Base-by-base conservation (phyloP, 257 asterid species). In the Solanum clarkiae region DNA sequence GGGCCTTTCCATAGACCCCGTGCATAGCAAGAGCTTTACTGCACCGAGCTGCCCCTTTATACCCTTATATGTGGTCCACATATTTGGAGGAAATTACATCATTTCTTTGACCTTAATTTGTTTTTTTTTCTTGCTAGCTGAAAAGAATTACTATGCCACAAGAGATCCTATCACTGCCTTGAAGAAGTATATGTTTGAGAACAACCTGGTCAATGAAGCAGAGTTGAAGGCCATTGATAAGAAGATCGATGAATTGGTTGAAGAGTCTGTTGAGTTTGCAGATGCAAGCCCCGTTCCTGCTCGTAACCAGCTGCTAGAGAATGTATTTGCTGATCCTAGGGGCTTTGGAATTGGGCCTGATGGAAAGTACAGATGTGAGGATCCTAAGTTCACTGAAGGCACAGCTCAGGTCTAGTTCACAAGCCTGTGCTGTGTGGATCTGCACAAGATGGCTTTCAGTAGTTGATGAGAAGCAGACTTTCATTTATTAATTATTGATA, bases 361-460 rank as follows among this genome's bases (percentile, higher is more conserved):
- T 85, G 99, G 99, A 18, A 93, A 88, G 91, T 96, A 96, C 94
- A 92, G 97, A 90, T 96, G 99, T 70, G 98, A 94, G 94, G 98
- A 96, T 81, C 99, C 99, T 59, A 94, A 96, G 89, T 96, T 96
- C 88, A 96, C 99, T 4, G 92, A 96, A 87, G 99, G 99, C 87
- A 94, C 98, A 84, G 98, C 98, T 49, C 99, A 92, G 88, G 97
- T 96, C 85, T 94, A 90, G 88, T 74, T 55, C 15, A 70, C 71
- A 70, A 55, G 26, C 59, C 83, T 68, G 65, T 60, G 68, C 62
- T 56, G 10, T 51, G 16, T 84, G 49, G 88, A 60, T 70, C 70
- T 63, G 87, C 85, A 56, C 70, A 62, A 66, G 77, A 57, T 80
- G 65, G 62, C 81, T 81, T 71, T 65, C 59, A 24, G 81, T 49